Conservation (phyloP, 2,329 filamentous ascomycete species). For the Claviceps africana region DNA sequence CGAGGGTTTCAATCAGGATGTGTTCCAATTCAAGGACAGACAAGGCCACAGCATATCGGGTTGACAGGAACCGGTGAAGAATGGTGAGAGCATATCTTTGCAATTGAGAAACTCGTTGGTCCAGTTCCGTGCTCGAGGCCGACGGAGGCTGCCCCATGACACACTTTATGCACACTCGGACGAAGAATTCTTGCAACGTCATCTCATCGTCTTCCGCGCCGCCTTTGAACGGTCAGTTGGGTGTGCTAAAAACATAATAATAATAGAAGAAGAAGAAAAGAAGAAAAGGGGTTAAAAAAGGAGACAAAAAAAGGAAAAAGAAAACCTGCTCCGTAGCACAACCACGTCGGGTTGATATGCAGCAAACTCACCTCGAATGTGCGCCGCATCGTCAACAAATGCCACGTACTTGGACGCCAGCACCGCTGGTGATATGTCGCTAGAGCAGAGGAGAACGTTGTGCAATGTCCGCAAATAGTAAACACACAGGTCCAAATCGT, state of each 20-base stretch:
- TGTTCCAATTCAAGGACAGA: constrained; percentile 55
- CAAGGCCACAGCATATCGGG: constrained; percentile 45
- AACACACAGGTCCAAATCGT: constrained; percentile 61
- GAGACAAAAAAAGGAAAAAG: neutral
- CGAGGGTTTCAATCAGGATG: constrained; percentile 54
- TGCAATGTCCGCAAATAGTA: constrained; percentile 67
- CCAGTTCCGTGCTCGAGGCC: constrained; percentile 13
- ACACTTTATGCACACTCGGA: constrained; percentile 51
- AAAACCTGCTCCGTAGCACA: neutral
- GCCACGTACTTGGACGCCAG: constrained; percentile 45
- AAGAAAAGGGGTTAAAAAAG: too few species aligned
- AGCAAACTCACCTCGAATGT: constrained; percentile 34
- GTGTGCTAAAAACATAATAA: neutral
- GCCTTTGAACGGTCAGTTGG: constrained; percentile 22
- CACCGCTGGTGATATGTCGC: constrained; percentile 53
- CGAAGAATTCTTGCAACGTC: constrained; percentile 53
- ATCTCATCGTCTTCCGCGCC: constrained; percentile 39
- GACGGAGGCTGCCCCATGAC: constrained; percentile 24
- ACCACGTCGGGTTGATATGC: neutral
- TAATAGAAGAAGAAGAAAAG: too few species aligned
- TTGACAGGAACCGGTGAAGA: constrained; percentile 54
- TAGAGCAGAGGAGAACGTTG: constrained; percentile 55
- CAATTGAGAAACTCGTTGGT: constrained; percentile 45
- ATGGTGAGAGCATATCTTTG: constrained; percentile 58
- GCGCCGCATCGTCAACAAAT: constrained; percentile 14